Conservation (phyloP, 1,139 yeast species). For the Yamadazyma diddensiae region DNA sequence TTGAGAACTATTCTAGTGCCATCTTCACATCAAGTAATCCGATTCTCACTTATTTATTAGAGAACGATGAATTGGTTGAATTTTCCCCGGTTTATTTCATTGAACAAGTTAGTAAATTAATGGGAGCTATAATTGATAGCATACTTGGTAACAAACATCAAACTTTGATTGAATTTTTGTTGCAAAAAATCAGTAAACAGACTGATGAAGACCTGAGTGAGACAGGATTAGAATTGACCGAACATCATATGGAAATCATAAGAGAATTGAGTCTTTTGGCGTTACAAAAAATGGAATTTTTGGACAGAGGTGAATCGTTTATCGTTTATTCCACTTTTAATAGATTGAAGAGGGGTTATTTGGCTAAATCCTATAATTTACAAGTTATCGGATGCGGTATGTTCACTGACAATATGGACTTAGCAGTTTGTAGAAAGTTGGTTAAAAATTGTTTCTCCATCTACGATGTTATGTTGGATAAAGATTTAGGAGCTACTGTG, state of each 20-base stretch:
- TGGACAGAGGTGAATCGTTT: conserved; percentile 45
- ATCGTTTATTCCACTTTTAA: conserved; percentile 41
- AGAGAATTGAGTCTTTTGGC: conserved; percentile 33
- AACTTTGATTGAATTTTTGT: conserved; percentile 30
- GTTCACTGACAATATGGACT: conserved; percentile 37
- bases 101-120: conserved; percentile 41
- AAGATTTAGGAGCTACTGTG: conserved; percentile 46
- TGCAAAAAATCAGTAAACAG: conserved; percentile 23
- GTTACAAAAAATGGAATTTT: conserved; percentile 37
- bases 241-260: conserved; percentile 27
- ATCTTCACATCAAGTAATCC: conserved; percentile 19
- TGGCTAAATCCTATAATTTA: conserved; percentile 37
- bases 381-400: conserved; percentile 45
- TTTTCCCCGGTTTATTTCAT: conserved; percentile 44
- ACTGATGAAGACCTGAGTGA: conserved; percentile 16
- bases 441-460: conserved; percentile 40
- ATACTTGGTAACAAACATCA: conserved; percentile 24
- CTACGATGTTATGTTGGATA: conserved; percentile 42
- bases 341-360: conserved; percentile 40
- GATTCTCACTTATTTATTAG: conserved; percentile 25
- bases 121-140: conserved; percentile 31
- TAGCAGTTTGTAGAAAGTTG: conserved; percentile 29
- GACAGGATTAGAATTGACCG: conserved; percentile 21
- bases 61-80: conserved; percentile 29
- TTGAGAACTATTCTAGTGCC: conserved; percentile 33